Base-by-base conservation (phyloP, 2,329 filamentous ascomycete genomes). In the Aureobasidium musti region DNA sequence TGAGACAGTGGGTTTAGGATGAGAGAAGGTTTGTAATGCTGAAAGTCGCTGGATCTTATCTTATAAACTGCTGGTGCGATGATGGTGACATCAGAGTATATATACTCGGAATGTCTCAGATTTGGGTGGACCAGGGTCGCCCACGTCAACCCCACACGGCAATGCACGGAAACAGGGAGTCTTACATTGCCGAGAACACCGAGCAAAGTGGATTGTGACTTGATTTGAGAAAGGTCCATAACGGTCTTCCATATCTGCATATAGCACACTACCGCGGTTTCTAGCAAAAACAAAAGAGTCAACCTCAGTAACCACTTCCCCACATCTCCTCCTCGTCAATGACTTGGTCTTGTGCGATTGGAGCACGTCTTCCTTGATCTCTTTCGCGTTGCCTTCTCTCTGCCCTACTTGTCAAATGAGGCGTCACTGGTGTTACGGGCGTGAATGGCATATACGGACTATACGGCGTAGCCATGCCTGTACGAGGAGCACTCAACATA, bases 391-490 rank as follows among this genome's bases (percentile, higher is more conserved):
- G 82, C 82, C 89, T 91, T 33, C 89, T 80, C 73, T 93, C 90
- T 69, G 86, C 84, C 76, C 83, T 86, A 28, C 87, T 91, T 19
- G 91, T 87, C 54, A 94, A 78, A 23, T 86, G 86, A n/a, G 91
- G 90, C 35, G 91, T 92, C 57, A 93, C 86, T 1, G 91, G 91
- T 60, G 92, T 84, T 56, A 91, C 82, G 1, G 90, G 89, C 7
- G 88, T 90, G 74, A 88, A 91, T 0, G 91, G 91, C 80, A 93
- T 91, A 71, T 93, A 94, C 0, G 91, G 89, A 65, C 86, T 87
- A 76, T 93, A 93, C 1, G 90, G 90, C 26, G 89, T 90, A 53
- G 84, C 84, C 28, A 86, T 80, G 0, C 84, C 85, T 0, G 82
- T 83, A 23, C 78, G 77, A 0, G 87, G 87, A 3, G 85, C 66